These are phyloP conservation scores for Saussurea involucrata DNA, from an alignment of 129 eudicot species.

Conservation along the genomic window DNA sequence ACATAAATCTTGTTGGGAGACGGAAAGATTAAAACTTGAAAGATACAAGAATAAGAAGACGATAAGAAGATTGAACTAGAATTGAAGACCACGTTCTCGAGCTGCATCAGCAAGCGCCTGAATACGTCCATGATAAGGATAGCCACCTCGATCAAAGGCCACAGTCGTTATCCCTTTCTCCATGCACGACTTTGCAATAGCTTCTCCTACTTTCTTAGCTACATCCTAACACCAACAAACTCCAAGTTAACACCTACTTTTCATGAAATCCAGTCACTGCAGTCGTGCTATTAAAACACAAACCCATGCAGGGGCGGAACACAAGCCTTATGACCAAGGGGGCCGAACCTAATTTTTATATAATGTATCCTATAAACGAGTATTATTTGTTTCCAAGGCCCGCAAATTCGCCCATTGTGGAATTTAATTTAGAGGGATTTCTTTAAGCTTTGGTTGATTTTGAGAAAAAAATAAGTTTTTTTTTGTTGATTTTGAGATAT, in stretches of 20 bases:
- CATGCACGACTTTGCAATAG: constrained; percentile 68
- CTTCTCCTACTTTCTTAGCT: constrained; percentile 83
- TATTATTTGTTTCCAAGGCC: too few species aligned
- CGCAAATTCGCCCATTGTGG: too few species aligned
- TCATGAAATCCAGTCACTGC: not conserved
- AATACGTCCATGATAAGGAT: constrained; percentile 88
- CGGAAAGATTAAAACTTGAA: constrained; percentile 22
- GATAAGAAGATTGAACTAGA: constrained; percentile 45
- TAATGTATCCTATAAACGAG: too few species aligned
- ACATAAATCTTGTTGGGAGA: constrained; percentile 13
- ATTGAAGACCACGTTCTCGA: constrained; percentile 84
- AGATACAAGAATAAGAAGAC: constrained; percentile 3
- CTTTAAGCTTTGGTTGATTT: too few species aligned
- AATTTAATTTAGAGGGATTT: too few species aligned
- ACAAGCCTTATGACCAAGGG: too few species aligned
- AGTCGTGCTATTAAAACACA: too few species aligned
- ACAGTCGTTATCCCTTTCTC: constrained; percentile 92
- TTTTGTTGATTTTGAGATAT: too few species aligned
- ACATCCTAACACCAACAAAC: constrained; percentile 57
- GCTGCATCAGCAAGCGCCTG: constrained; percentile 89
- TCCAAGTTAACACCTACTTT: not conserved
- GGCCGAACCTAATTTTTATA: too few species aligned
- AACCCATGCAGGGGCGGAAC: too few species aligned
- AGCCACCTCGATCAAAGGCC: constrained; percentile 93
- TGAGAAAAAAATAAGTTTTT: too few species aligned